These are phyloP conservation scores for Chloromonas sp. DNA, from an alignment of 163 green algal genomes.

Conservation along the genomic window DNA sequence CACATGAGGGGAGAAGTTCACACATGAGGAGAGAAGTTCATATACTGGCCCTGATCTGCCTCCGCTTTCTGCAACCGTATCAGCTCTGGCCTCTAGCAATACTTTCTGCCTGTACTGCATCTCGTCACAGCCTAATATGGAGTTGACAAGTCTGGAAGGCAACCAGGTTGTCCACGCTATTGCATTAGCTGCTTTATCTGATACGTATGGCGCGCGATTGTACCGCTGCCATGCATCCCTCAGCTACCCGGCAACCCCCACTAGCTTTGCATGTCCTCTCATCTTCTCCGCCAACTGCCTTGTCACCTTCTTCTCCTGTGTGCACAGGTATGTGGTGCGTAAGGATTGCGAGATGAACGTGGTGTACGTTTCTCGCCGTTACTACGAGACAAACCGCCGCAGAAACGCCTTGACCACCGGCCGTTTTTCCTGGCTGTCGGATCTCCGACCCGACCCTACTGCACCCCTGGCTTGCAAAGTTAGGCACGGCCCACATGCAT, in stretches of 20 bases:
- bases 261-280: too few relatives aligned
- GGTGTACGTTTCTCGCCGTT: constrained; percentile 79
- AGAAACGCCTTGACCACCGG: constrained; percentile 57
- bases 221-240: background rate
- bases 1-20: too few relatives aligned
- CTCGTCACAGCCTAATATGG: too few relatives aligned
- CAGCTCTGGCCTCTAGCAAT: too few relatives aligned
- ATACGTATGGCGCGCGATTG: background rate
- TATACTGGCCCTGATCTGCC: too few relatives aligned
- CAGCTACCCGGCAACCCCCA: too few relatives aligned
- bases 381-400: constrained; percentile 50
- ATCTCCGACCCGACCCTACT: background rate
- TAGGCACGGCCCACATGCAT: background rate
- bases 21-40: too few relatives aligned
- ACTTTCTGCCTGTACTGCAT: too few relatives aligned
- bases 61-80: too few relatives aligned
- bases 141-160: background rate
- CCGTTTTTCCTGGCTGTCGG: constrained; percentile 70
- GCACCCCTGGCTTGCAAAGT: constrained; percentile 17
- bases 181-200: background rate
- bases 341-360: constrained; percentile 82
- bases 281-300: too few relatives aligned
- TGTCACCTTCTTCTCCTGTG: too few relatives aligned
- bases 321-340: constrained; percentile 76
- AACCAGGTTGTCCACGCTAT: background rate